Base-by-base conservation (phyloP, 1,284 basidiomycete species). In the Heliocybe sulcata region DNA sequence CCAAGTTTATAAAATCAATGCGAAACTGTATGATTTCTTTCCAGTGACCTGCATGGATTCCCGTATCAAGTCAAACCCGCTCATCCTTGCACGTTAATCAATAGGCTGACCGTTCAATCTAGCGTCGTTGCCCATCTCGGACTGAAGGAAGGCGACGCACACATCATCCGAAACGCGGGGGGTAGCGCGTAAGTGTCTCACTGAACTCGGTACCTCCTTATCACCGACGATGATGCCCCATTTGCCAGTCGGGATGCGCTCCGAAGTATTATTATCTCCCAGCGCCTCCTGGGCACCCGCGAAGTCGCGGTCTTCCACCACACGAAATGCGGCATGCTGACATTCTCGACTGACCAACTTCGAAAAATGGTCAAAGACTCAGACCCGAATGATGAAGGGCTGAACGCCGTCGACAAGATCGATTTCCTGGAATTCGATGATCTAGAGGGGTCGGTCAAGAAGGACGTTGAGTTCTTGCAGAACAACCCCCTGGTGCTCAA, bases 11-110 rank as follows among this genome's bases (percentile, higher is more conserved):
- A 26, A n/a, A 29, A 27, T 54, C 19, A 31, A n/a, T 1, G 8
- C 11, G 20, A 45, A 6, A 45, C 10, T n/a, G 35, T 25, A 47
- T 48, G 10, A 16, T n/a, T 20, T n/a, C 26, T 29, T 49, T 35
- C 16, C 57, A 85, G 81, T 84, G 29, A 84, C 82, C 22, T 86
- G 83, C 69, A 87, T 85, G 83, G 85, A 86, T 66, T 81, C 82
- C 53, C 80, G 82, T 51, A 69, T 85, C 58, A 73, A 75, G 75
- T 71, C 56, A 64, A 63, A 58, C 23, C 35, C 23, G 45, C 47
- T 23, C 35, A 23, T 26, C 19, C 33, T 14, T 23, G 27, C 33
- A n/a, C 16, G 33, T 23, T 33, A 35, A 20, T 3, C 31, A 55
- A 51, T 19, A 45, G 38, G 25, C 55, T 45, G 16, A 42, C 38